Base-by-base conservation (phyloP, 495 filamentous ascomycete genomes). In the Penicillium taxi region DNA sequence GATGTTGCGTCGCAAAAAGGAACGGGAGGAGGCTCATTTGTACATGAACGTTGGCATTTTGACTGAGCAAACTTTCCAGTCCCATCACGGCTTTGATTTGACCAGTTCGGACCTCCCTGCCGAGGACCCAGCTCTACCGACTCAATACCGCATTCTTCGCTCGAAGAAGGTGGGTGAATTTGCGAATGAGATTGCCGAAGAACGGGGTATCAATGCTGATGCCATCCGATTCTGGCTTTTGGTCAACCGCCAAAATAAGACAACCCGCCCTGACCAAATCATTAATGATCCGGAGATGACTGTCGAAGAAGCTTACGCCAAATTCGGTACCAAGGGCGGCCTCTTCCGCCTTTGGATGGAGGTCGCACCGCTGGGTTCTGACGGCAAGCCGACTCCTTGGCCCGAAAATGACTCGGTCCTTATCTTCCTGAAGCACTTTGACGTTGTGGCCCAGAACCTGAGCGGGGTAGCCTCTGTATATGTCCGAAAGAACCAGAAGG, bases 181-280 rank as follows among this genome's bases (percentile, higher is more conserved):
- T 42, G 74, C 78, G 7, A 59, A 72, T 25, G 63, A 63, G 21
- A 69, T 95, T 35, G 89, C 82, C 0, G 64, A 74, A 14, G 81
- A 93, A 34, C 64, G 77, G n/a, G 67, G 62, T 2, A 25, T 68
- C 13, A 58, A 77, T 32, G 65, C 78, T 3, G 73, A 74, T 26
- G 70, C 72, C 21, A 59, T 96, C 14, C 78, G 91, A 19, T 72
- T 94, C 28, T 96, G 91, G 93, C 78, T 84, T 25, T 94, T 99
- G 86, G 93, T 99, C 0, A 96, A 94, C 50, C 84, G 91, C 7
- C 91, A 99, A 52, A 99, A 99, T 55, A 95, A 94, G 64, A 96
- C 91, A 0, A 81, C 82, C 27, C 75, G 91, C 17, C 91, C 93
- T 1, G 91, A 99, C 53, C 77, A 83, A 31, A 84, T 88, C 4